Conservation (phyloP, 257 asterid genomes). For the Osmanthus fragrans region DNA sequence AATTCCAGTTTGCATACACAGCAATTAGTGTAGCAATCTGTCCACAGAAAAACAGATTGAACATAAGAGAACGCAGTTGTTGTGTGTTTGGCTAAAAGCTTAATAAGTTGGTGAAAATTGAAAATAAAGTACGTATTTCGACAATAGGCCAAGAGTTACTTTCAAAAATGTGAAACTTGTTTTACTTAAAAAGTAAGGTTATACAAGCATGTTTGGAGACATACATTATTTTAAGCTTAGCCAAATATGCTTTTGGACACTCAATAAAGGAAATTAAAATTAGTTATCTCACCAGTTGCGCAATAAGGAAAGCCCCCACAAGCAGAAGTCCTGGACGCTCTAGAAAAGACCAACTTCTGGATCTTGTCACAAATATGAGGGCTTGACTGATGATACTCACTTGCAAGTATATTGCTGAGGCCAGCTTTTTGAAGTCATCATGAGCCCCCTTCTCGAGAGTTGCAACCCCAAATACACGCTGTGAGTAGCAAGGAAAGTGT, state of each 20-base stretch:
- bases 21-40: conserved; percentile 28
- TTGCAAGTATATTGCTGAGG: conserved; percentile 19
- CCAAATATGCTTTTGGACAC: too few relatives aligned
- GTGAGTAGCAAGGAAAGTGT: background rate
- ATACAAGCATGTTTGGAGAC: too few relatives aligned
- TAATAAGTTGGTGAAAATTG: background rate
- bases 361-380: conserved; percentile 18
- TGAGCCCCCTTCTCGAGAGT: background rate
- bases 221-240: too few relatives aligned
- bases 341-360: conserved; percentile 15
- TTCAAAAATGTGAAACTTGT: too few relatives aligned
- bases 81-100: background rate
- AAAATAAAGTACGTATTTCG: background rate
- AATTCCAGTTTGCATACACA: conserved; percentile 26
- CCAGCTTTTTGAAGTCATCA: conserved; percentile 8
- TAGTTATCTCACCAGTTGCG: conserved; percentile 10
- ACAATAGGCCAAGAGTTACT: too few relatives aligned
- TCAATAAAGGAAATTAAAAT: background rate
- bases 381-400: conserved; percentile 20
- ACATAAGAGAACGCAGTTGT: background rate
- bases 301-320: conserved; percentile 3
- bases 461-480: conserved; percentile 11
- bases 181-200: too few relatives aligned
- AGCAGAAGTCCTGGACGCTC: conserved; percentile 21
- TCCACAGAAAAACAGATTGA: background rate